Evolutionary conservation across 306 rosid genomes (phyloP).

Genomic region (Rosa persica): DNA sequence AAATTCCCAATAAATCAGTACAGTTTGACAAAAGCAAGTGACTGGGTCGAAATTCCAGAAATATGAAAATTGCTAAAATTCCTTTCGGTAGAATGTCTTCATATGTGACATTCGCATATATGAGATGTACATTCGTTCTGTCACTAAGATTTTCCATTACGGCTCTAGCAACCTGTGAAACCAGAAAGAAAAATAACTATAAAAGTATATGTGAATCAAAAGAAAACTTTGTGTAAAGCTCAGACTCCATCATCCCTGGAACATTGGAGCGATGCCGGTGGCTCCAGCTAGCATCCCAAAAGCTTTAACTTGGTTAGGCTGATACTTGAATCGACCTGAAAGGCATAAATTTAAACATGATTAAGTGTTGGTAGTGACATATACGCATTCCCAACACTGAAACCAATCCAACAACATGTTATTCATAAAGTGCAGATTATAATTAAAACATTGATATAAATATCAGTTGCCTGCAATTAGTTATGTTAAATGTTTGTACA

Average conservation of each 20-base stretch:
- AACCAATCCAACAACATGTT: not conserved
- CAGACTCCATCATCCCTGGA: slow-evolving; percentile 50
- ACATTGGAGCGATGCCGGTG: slow-evolving; percentile 90
- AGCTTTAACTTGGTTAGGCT: slow-evolving; percentile 57
- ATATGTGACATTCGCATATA: slow-evolving; percentile 63
- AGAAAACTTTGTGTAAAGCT: not conserved
- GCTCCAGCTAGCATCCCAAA: slow-evolving; percentile 89
- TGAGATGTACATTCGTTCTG: slow-evolving; percentile 52
- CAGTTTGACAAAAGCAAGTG: no score
- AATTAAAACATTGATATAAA: not conserved
- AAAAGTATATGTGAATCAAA: not conserved
- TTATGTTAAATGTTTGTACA: not conserved
- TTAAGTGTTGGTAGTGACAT: not conserved
- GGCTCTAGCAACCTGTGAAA: slow-evolving; percentile 55
- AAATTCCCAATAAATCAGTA: no score
- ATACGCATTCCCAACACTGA: no score
- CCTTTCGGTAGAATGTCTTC: slow-evolving; percentile 55
- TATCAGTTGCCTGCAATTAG: not conserved
- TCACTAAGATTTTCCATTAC: slow-evolving; percentile 69
- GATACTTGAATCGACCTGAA: slow-evolving; percentile 71
- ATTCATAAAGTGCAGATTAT: not conserved
- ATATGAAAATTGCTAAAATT: no score
- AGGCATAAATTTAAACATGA: not conserved
- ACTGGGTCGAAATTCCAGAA: no score
- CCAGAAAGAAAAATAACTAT: not conserved